Evolutionary conservation across 495 filamentous ascomycete genomes (phyloP).

Genomic region (Penicillium salamii): DNA sequence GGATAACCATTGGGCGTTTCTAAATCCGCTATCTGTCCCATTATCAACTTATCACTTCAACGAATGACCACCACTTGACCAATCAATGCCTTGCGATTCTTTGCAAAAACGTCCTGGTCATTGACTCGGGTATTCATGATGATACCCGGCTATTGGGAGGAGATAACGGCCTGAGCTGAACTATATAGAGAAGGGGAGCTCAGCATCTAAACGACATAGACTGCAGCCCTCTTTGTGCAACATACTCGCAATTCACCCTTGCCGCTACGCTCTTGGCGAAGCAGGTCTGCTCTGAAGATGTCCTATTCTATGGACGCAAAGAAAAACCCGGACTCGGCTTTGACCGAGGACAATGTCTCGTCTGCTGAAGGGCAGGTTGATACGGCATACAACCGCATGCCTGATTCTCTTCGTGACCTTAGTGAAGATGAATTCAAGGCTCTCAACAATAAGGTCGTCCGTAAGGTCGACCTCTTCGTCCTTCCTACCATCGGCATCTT

Average conservation of each 20-base stretch:
- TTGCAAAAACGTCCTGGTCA: constrained; percentile 5
- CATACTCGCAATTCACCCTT: neutral
- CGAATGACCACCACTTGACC: constrained; percentile 5
- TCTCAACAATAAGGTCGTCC: constrained; percentile 35
- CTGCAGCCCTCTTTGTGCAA: neutral
- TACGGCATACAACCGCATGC: constrained; percentile 23
- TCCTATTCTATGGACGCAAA: constrained; percentile 19
- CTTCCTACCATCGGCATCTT: constrained; percentile 36
- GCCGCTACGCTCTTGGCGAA: neutral
- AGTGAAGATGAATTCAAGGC: constrained; percentile 22
- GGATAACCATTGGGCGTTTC: constrained; percentile 8
- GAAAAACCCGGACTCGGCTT: constrained; percentile 13
- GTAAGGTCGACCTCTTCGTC: constrained; percentile 40
- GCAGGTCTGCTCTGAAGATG: neutral
- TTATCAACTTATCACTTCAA: neutral
- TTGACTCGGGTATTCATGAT: constrained; percentile 3
- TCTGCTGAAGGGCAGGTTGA: constrained; percentile 34
- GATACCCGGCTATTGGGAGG: neutral
- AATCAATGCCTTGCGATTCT: constrained; percentile 19
- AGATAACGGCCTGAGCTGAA: constrained; percentile 6
- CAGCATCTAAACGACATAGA: neutral
- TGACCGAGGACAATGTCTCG: constrained; percentile 24
- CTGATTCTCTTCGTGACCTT: constrained; percentile 27
- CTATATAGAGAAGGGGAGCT: constrained; percentile 15
- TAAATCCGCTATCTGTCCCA: constrained; percentile 10